These are phyloP conservation scores for Capronia americana DNA, from an alignment of 2,329 filamentous ascomycete species.

Conservation along the genomic window DNA sequence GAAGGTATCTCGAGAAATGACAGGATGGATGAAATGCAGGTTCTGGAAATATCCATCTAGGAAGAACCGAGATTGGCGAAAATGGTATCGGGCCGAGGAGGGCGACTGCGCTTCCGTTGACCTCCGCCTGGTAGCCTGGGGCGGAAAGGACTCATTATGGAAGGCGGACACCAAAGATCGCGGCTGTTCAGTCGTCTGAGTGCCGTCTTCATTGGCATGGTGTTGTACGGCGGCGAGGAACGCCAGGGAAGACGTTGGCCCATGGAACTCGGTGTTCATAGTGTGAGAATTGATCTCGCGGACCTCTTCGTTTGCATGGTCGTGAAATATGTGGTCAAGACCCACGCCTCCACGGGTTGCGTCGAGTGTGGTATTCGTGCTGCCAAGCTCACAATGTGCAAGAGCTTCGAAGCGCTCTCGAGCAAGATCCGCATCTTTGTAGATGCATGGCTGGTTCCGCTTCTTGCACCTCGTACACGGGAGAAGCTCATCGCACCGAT, in stretches of 20 bases:
- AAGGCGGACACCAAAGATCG: background rate
- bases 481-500: slow-evolving; percentile 56
- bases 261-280: slow-evolving; percentile 55
- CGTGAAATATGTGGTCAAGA: background rate
- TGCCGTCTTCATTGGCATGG: background rate
- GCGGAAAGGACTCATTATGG: slow-evolving; percentile 3
- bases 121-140: background rate
- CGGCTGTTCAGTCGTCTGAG: slow-evolving; percentile 8
- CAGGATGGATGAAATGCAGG: slow-evolving; percentile 57
- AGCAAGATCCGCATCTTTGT: slow-evolving; percentile 45
- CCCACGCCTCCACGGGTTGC: background rate
- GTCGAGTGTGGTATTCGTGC: background rate
- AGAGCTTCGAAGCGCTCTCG: slow-evolving; percentile 34
- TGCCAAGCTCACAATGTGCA: background rate
- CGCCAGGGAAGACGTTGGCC: slow-evolving; percentile 55
- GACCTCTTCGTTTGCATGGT: slow-evolving; percentile 44
- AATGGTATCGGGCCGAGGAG: slow-evolving; percentile 44
- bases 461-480: slow-evolving; percentile 54
- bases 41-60: slow-evolving; percentile 57
- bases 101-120: slow-evolving; percentile 19
- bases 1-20: slow-evolving; percentile 55
- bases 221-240: slow-evolving; percentile 54
- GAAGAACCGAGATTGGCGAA: slow-evolving; percentile 54
- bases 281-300: slow-evolving; percentile 56
- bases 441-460: slow-evolving; percentile 43